phyloP scores from a whole-genome alignment of 306 rosid species.

The Rosa multiflora region DNA sequence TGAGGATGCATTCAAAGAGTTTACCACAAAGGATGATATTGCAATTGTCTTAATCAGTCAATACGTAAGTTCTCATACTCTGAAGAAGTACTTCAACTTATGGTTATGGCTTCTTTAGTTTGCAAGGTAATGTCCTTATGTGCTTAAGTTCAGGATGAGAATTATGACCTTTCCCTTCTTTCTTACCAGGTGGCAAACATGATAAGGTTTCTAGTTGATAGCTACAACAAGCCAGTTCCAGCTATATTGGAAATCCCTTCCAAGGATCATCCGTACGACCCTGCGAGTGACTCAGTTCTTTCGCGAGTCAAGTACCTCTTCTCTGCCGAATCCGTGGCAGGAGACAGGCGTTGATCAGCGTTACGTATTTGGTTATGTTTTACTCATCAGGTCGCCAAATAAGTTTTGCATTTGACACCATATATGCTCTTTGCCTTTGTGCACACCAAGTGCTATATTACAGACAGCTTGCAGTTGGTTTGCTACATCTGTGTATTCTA shows the following conservation, averaged over 20 bases:
- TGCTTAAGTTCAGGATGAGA: not conserved
- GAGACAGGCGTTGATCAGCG: constrained; percentile 55
- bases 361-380: not conserved
- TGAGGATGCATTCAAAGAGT: constrained; percentile 96
- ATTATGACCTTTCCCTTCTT: constrained; percentile 8
- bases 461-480: constrained; percentile 12
- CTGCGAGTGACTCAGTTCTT: constrained; percentile 87
- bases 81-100: constrained; percentile 1
- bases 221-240: constrained; percentile 88
- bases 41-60: constrained; percentile 92
- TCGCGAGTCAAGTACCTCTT: constrained; percentile 91
- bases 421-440: not conserved
- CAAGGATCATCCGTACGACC: constrained; percentile 94
- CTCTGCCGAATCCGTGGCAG: constrained; percentile 83
- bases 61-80: constrained; percentile 60
- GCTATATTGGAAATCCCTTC: constrained; percentile 96
- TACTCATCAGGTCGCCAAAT: constrained; percentile 3
- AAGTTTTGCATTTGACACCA: constrained; percentile 2
- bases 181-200: constrained; percentile 83
- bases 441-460: constrained; percentile 8
- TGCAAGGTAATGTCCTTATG: constrained; percentile 1
- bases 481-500: constrained; percentile 9
- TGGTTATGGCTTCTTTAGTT: constrained; percentile 8
- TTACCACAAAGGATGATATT: constrained; percentile 77
- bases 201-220: constrained; percentile 90